Percentiles rank a stretch among this genome's conserved stretches.
Evolutionary conservation across 1,284 basidiomycete species (phyloP).

Genomic region (Ustilago bromivora): DNA sequence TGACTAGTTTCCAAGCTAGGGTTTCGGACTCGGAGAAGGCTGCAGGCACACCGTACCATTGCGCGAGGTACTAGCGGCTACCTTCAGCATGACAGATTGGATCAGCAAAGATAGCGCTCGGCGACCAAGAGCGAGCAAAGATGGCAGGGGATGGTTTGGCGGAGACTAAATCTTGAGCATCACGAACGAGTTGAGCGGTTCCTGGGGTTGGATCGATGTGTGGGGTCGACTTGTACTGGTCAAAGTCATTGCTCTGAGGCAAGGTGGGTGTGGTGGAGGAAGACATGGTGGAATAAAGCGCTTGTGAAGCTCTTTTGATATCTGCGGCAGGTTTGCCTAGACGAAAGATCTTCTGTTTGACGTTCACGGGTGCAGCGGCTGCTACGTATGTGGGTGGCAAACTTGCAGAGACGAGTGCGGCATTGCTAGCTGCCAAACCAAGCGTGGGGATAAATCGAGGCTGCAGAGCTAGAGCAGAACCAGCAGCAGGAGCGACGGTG

Average conservation of each 20-base stretch:
- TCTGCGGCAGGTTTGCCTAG: constrained; percentile 20
- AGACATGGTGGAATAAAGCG: constrained; percentile 24
- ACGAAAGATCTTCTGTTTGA: constrained; percentile 16
- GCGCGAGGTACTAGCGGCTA: constrained; percentile 35
- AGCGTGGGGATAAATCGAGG: background rate
- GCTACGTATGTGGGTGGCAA: background rate
- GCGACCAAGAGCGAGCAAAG: constrained; percentile 75
- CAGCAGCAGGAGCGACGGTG: background rate
- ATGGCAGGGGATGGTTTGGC: constrained; percentile 75
- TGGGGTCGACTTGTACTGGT: background rate
- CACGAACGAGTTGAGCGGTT: constrained; percentile 22
- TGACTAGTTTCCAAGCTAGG: constrained; percentile 74
- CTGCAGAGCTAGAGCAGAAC: background rate
- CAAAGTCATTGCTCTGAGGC: background rate
- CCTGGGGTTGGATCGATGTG: constrained; percentile 5
- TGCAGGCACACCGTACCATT: constrained; percentile 78
- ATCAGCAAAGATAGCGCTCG: constrained; percentile 76
- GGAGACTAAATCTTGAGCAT: constrained; percentile 73
- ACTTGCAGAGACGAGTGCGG: background rate
- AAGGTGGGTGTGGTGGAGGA: background rate
- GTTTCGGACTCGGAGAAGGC: constrained; percentile 74
- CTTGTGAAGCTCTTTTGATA: background rate
- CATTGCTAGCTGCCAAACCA: background rate
- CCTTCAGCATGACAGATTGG: constrained; percentile 34
- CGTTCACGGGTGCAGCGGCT: background rate